phyloP scores from a whole-genome alignment of 495 filamentous ascomycete genomes.

The Gamarada debralockiae region DNA sequence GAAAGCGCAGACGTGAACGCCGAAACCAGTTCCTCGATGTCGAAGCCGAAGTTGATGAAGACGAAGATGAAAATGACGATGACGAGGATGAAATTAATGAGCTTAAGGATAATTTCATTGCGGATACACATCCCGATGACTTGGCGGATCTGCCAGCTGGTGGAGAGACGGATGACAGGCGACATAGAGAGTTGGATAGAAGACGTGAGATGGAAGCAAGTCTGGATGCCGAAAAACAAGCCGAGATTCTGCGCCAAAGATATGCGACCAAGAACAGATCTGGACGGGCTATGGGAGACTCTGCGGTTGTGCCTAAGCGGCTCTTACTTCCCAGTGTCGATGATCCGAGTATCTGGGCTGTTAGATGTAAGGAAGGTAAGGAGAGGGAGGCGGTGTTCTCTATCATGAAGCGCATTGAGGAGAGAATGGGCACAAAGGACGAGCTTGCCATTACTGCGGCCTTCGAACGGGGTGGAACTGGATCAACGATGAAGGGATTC shows the following conservation, averaged over 20 bases:
- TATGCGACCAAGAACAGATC: conserved; percentile 64
- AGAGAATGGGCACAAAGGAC: conserved; percentile 66
- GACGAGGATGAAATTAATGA: conserved; percentile 86
- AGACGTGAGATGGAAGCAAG: conserved; percentile 79
- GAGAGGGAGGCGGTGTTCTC: conserved; percentile 84
- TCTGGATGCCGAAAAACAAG: conserved; percentile 91
- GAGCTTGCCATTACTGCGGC: conserved; percentile 78
- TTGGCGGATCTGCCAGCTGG: conserved; percentile 74
- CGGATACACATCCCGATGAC: conserved; percentile 87
- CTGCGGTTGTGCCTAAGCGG: conserved; percentile 75
- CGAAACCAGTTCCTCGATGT: conserved; percentile 87
- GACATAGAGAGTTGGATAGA: conserved; percentile 92
- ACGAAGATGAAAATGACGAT: conserved; percentile 86
- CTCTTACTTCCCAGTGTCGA: conserved; percentile 90
- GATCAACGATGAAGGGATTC: conserved; percentile 78
- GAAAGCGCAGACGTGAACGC: conserved; percentile 69
- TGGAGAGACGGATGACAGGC: conserved; percentile 80
- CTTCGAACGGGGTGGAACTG: conserved; percentile 78
- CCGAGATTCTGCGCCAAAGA: conserved; percentile 75
- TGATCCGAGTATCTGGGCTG: conserved; percentile 94
- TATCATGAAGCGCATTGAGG: conserved; percentile 83
- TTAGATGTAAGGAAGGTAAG: conserved; percentile 90
- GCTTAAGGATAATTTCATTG: conserved; percentile 73
- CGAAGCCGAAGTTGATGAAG: conserved; percentile 91
- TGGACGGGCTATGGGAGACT: conserved; percentile 52